These are phyloP conservation scores for Fusarium sp. DNA, from an alignment of 2,329 filamentous ascomycete species.

Conservation along the genomic window DNA sequence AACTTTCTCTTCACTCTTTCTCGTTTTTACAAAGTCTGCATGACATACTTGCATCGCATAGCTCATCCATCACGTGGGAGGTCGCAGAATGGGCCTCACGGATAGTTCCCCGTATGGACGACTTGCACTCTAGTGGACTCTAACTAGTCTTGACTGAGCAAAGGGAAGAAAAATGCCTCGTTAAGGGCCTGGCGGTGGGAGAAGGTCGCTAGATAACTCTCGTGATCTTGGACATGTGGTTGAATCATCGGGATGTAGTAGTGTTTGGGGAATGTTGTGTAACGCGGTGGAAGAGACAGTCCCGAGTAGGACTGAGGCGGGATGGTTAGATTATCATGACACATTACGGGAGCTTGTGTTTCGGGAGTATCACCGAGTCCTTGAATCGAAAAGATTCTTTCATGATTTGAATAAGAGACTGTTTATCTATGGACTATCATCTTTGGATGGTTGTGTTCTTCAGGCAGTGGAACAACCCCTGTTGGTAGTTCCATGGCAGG, in stretches of 20 bases:
- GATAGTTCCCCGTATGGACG: slow-evolving; percentile 9
- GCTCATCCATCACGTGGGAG: slow-evolving; percentile 32
- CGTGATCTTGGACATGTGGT: background rate
- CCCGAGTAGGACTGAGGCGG: background rate
- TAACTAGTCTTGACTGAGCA: background rate
- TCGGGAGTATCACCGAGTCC: background rate
- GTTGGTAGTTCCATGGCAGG: background rate
- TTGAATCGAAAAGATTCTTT: background rate
- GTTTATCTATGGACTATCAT: background rate
- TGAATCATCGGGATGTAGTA: background rate
- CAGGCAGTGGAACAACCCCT: background rate
- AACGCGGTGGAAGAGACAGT: background rate
- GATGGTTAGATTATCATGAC: background rate
- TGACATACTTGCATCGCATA: slow-evolving; percentile 38
- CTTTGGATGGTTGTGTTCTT: background rate
- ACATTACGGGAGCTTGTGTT: background rate
- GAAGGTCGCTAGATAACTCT: background rate
- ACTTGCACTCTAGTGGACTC: background rate
- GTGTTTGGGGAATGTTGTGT: background rate
- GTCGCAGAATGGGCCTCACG: slow-evolving; percentile 33
- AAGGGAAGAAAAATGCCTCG: background rate
- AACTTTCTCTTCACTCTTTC: background rate
- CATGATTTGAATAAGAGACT: background rate
- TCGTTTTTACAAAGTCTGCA: slow-evolving; percentile 32
- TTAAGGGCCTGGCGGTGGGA: background rate